These are phyloP conservation scores for Pythium monospermum DNA, from an alignment of 352 stramenopile species.

Conservation along the genomic window DNA sequence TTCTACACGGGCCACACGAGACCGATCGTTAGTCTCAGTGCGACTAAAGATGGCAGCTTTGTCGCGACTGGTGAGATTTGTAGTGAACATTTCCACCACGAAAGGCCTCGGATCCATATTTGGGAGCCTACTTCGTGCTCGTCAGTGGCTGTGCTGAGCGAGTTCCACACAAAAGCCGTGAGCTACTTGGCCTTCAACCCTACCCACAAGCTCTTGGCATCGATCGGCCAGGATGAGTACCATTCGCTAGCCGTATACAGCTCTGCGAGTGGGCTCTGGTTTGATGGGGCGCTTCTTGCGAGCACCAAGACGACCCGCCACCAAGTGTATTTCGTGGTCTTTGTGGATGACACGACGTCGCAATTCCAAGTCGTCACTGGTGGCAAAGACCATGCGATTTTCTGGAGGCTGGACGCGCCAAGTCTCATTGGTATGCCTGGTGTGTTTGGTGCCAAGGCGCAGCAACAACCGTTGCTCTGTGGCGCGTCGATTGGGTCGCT, in stretches of 20 bases:
- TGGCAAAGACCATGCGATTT: slow-evolving; percentile 61
- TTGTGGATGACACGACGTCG: slow-evolving; percentile 40
- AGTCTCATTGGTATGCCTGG: slow-evolving; percentile 45
- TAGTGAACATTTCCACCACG: slow-evolving; percentile 38
- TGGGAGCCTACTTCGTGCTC: slow-evolving; percentile 66
- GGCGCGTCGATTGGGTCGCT: slow-evolving; percentile 46
- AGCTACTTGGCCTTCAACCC: slow-evolving; percentile 57
- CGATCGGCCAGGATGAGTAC: slow-evolving; percentile 67
- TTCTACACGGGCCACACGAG: slow-evolving; percentile 59
- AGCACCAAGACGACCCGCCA: slow-evolving; percentile 42
- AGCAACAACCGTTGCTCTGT: slow-evolving; percentile 55
- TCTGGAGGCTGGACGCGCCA: slow-evolving; percentile 59
- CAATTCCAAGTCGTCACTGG: slow-evolving; percentile 54
- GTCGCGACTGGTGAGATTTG: slow-evolving; percentile 75
- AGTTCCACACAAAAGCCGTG: slow-evolving; percentile 64
- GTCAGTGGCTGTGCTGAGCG: slow-evolving; percentile 39
- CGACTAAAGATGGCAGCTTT: slow-evolving; percentile 44
- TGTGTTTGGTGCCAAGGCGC: slow-evolving; percentile 54
- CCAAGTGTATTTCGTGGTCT: slow-evolving; percentile 56
- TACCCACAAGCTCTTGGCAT: slow-evolving; percentile 40
- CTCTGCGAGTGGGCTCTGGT: slow-evolving; percentile 54
- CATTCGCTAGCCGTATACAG: slow-evolving; percentile 69
- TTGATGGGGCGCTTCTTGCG: slow-evolving; percentile 52
- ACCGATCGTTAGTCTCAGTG: slow-evolving; percentile 52
- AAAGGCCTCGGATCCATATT: slow-evolving; percentile 63